Percentiles rank a stretch among this genome's conserved stretches.
Conservation (phyloP, 495 filamentous ascomycete species). For the Aspergillus indologenus region DNA sequence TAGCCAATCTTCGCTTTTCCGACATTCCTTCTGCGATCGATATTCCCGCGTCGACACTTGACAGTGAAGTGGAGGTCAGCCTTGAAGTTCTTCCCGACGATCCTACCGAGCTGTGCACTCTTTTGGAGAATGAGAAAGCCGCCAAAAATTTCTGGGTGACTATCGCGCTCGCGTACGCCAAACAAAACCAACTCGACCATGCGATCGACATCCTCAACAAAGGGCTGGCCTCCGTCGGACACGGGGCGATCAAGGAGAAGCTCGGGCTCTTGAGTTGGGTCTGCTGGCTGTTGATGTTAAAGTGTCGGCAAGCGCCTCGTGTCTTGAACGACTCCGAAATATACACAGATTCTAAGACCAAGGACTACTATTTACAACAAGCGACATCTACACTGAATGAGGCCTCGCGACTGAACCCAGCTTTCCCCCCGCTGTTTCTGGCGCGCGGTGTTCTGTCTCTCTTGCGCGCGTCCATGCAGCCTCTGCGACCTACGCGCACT, state of each 20-base stretch:
- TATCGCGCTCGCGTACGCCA: slow-evolving; percentile 94
- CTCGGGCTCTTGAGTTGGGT: slow-evolving; percentile 77
- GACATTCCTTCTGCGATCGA: slow-evolving; percentile 88
- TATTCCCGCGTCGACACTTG: slow-evolving; percentile 77
- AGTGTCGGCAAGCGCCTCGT: slow-evolving; percentile 87
- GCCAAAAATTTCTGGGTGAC: slow-evolving; percentile 91
- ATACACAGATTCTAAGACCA: slow-evolving; percentile 73
- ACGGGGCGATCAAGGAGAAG: slow-evolving; percentile 74
- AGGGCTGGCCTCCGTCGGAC: slow-evolving; percentile 69
- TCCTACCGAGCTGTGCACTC: slow-evolving; percentile 88
- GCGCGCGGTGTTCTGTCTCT: slow-evolving; percentile 89
- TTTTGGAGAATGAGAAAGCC: slow-evolving; percentile 88
- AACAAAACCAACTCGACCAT: slow-evolving; percentile 86
- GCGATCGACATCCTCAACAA: slow-evolving; percentile 91
- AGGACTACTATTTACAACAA: slow-evolving; percentile 88
- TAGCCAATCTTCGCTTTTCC: slow-evolving; percentile 62
- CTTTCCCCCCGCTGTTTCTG: slow-evolving; percentile 81
- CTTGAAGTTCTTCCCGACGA: slow-evolving; percentile 88
- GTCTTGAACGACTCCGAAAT: slow-evolving; percentile 59
- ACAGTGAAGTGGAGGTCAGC: slow-evolving; percentile 89
- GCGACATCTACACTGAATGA: slow-evolving; percentile 90
- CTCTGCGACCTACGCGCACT: slow-evolving; percentile 59
- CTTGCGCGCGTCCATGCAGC: slow-evolving; percentile 79
- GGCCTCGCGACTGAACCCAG: slow-evolving; percentile 86
- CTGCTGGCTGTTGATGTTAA: slow-evolving; percentile 90